phyloP scores from a whole-genome alignment of 1,284 basidiomycete species.

The Austropuccinia psidii region DNA sequence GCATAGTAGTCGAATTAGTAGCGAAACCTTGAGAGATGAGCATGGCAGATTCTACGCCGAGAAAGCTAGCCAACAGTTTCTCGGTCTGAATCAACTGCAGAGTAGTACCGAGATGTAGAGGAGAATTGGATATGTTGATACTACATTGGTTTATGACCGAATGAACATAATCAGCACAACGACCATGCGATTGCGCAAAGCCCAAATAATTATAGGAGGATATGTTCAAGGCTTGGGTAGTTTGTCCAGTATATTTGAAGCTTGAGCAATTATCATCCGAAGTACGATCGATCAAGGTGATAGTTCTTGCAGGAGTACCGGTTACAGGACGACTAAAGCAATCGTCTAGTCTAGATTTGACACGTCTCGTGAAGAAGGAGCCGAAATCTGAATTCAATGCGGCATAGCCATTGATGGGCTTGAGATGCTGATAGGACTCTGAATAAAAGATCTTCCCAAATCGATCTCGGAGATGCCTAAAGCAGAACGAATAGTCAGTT shows the following conservation, averaged over 20 bases:
- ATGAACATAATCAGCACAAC: conserved; percentile 88
- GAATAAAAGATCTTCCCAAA: conserved; percentile 76
- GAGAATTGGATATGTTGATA: conserved; percentile 66
- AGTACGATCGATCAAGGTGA: conserved; percentile 73
- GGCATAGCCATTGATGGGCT: conserved; percentile 79
- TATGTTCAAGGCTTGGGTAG: conserved; percentile 77
- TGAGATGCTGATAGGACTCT: conserved; percentile 67
- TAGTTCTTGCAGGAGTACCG: conserved; percentile 89
- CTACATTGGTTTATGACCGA: conserved; percentile 52
- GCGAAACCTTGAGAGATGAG: conserved; percentile 96
- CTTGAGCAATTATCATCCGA: conserved; percentile 75
- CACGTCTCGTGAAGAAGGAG: conserved; percentile 94
- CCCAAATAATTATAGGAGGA: conserved; percentile 99
- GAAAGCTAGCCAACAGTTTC: conserved; percentile 77
- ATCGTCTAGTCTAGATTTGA: conserved; percentile 90
- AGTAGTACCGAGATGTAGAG: conserved; percentile 72
- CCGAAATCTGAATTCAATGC: conserved; percentile 97
- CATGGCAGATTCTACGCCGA: conserved; percentile 80
- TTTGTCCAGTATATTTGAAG: conserved; percentile 67
- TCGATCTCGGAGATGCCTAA: conserved; percentile 92
- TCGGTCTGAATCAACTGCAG: conserved; percentile 79
- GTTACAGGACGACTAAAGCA: conserved; percentile 91
- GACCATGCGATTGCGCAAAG: conserved; percentile 87
- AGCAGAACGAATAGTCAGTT: conserved; percentile 54
- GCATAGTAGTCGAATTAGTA: conserved; percentile 66